Percentiles rank a stretch among this genome's conserved stretches.
Conservation (phyloP, 2,329 filamentous ascomycete species). For the Venturia oleaginea region DNA sequence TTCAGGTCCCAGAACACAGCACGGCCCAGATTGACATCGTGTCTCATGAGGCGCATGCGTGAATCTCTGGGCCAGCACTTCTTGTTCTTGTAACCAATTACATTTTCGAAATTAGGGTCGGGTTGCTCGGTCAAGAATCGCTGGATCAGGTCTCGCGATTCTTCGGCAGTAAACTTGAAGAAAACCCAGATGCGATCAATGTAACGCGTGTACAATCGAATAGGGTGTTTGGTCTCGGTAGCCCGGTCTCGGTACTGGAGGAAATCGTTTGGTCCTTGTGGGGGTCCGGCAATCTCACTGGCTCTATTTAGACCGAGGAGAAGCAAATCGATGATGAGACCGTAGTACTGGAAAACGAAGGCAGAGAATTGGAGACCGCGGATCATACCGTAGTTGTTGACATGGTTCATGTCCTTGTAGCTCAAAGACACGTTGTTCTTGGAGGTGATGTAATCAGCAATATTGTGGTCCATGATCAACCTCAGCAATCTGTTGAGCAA, state of each 20-base stretch:
- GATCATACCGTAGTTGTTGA: conserved; percentile 98
- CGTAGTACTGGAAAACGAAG: conserved; percentile 98
- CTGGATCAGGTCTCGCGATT: conserved; percentile 92
- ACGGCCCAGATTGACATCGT: conserved; percentile 94
- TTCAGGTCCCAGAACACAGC: conserved; percentile 99
- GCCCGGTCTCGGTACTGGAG: conserved; percentile 90
- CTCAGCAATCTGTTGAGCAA: conserved; percentile 86
- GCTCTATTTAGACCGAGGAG: conserved; percentile 88
- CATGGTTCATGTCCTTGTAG: conserved; percentile 99
- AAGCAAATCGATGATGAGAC: conserved; percentile 85
- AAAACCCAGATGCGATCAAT: conserved; percentile 99
- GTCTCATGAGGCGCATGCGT: conserved; percentile 94
- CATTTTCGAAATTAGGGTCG: conserved; percentile 98
- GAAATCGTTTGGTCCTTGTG: conserved; percentile 92
- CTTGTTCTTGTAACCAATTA: conserved; percentile 98
- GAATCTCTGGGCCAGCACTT: conserved; percentile 99
- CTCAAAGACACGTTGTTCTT: conserved; percentile 99
- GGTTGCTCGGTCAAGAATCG: conserved; percentile 96
- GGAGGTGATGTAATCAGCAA: conserved; percentile 97
- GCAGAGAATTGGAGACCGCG: conserved; percentile 95
- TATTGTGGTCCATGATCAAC: conserved; percentile 97
- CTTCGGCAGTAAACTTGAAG: conserved; percentile 84
- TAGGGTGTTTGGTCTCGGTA: conserved; percentile 87
- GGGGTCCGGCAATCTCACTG: conserved; percentile 94
- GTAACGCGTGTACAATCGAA: conserved; percentile 94